Conservation (phyloP, 352 stramenopile genomes). For the Globisporangium cederbergense region DNA sequence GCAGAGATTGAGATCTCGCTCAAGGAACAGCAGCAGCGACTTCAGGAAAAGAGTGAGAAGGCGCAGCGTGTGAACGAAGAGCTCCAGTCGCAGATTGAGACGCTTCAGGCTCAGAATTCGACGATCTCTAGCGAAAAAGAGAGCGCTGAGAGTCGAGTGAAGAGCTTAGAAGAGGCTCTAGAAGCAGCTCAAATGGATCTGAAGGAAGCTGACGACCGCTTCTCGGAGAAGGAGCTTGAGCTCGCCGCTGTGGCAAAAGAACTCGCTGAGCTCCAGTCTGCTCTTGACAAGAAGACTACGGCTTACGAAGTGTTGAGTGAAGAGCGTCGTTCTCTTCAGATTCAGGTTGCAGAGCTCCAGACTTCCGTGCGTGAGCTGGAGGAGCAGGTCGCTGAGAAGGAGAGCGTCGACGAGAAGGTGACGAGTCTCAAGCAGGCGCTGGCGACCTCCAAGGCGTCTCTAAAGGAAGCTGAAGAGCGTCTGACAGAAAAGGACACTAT, state of each 20-base stretch:
- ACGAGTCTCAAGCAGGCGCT: slow-evolving; percentile 7
- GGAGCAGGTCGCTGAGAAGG: slow-evolving; percentile 10
- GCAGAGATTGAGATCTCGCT: slow-evolving; percentile 5
- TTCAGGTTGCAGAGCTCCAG: neutral
- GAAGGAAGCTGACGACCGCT: neutral
- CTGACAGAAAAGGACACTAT: slow-evolving; percentile 7
- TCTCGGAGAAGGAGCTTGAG: neutral
- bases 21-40: slow-evolving; percentile 3
- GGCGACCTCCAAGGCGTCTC: neutral
- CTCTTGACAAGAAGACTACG: slow-evolving; percentile 5
- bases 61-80: neutral
- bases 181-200: neutral
- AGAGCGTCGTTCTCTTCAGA: neutral
- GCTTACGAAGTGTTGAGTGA: neutral
- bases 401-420: slow-evolving; percentile 6
- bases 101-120: neutral
- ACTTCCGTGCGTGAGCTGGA: slow-evolving; percentile 12
- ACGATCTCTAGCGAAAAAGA: slow-evolving; percentile 13
- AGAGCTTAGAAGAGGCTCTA: neutral
- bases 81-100: slow-evolving; percentile 9
- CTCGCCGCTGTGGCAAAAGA: neutral
- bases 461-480: slow-evolving; percentile 14
- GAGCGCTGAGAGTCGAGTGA: neutral
- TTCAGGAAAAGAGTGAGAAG: slow-evolving; percentile 10
- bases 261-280: neutral